phyloP scores from a whole-genome alignment of 2,329 filamentous ascomycete genomes.

The Penicillium sp. region DNA sequence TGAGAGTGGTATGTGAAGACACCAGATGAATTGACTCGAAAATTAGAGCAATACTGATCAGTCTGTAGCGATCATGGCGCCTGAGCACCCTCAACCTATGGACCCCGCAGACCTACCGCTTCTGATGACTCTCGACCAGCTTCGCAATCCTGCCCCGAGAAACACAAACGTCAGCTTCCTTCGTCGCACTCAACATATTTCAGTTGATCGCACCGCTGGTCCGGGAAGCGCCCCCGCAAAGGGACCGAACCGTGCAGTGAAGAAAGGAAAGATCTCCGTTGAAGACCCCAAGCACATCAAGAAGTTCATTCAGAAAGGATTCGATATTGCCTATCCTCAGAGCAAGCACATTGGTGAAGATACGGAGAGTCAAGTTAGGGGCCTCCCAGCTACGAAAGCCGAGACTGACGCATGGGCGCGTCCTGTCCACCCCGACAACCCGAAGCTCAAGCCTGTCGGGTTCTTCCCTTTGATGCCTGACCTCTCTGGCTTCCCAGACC shows the following conservation, averaged over 20 bases:
- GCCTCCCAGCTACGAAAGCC: constrained; percentile 59
- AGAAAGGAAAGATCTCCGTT: constrained; percentile 46
- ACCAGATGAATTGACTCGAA: neutral
- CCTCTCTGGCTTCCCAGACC: constrained; percentile 64
- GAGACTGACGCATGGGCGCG: constrained; percentile 65
- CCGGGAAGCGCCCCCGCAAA: constrained; percentile 39
- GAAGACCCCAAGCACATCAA: constrained; percentile 68
- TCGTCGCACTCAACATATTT: constrained; percentile 92
- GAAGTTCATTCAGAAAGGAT: constrained; percentile 66
- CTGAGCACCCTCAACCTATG: constrained; percentile 70
- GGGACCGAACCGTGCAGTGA: constrained; percentile 33
- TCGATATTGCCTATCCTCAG: constrained; percentile 67
- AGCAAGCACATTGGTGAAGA: constrained; percentile 66
- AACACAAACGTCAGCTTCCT: constrained; percentile 89
- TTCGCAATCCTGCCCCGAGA: constrained; percentile 81
- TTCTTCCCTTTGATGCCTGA: constrained; percentile 67
- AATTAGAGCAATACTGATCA: constrained; percentile 18
- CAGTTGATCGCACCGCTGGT: constrained; percentile 44
- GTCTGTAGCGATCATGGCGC: constrained; percentile 76
- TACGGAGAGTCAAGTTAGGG: constrained; percentile 58
- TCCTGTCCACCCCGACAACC: constrained; percentile 65
- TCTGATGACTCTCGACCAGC: constrained; percentile 78
- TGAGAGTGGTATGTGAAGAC: constrained; percentile 73
- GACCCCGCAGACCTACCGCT: constrained; percentile 86
- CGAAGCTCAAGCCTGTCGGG: constrained; percentile 62